Conservation (phyloP, 257 asterid genomes). For the Thymus mandschuricus region DNA sequence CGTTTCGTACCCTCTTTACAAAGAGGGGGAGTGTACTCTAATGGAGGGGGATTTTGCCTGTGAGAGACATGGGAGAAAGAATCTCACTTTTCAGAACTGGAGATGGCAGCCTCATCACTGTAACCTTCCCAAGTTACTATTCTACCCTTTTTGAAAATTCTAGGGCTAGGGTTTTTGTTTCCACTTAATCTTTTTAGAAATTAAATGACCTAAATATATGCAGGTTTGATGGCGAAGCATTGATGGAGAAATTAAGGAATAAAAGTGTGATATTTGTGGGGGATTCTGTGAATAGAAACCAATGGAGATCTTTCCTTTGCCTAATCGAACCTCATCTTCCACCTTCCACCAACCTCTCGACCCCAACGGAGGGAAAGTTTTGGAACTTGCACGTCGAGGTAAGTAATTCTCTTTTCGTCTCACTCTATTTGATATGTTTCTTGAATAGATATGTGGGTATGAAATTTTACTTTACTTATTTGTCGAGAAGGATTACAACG, state of each 20-base stretch:
- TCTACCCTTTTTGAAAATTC: no score
- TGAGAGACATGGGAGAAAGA: slow-evolving; percentile 43
- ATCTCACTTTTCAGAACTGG: slow-evolving; percentile 46
- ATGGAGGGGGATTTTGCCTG: slow-evolving; percentile 43
- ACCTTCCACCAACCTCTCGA: slow-evolving; percentile 27
- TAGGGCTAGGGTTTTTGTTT: no score
- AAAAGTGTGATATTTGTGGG: slow-evolving; percentile 67
- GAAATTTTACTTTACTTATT: no score
- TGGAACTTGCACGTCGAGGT: slow-evolving; percentile 49
- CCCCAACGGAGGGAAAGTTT: slow-evolving; percentile 39
- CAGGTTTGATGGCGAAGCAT: slow-evolving; percentile 41
- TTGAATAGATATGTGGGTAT: no score
- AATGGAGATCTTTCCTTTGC: slow-evolving; percentile 71
- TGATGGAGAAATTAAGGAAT: slow-evolving; percentile 61
- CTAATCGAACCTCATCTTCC: slow-evolving; percentile 52
- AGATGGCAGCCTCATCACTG: slow-evolving; percentile 63
- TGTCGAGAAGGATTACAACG: slow-evolving; percentile 58
- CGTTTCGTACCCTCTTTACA: slow-evolving; percentile 42
- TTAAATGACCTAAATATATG: no score
- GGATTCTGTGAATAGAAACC: slow-evolving; percentile 65
- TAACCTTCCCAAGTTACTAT: slow-evolving; percentile 49
- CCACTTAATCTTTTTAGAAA: no score
- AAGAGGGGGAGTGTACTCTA: slow-evolving; percentile 42
- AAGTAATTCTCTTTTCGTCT: background rate
- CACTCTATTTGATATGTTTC: no score